Conservation (phyloP, 257 asterid species). For the Gentiana straminea region DNA sequence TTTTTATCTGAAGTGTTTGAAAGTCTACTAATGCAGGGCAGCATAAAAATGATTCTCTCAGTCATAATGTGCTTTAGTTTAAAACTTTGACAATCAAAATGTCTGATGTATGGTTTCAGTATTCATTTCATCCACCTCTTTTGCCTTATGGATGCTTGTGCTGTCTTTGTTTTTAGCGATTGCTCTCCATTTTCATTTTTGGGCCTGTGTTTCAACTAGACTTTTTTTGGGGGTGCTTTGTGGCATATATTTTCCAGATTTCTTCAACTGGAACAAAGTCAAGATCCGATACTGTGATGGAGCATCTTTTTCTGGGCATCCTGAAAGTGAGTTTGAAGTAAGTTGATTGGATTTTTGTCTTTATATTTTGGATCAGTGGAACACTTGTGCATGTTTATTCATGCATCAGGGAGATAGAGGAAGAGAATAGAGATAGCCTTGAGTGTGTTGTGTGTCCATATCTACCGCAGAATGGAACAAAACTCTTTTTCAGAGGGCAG, state of each 20-base stretch:
- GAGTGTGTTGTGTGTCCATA: conserved; percentile 13
- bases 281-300: conserved; percentile 91
- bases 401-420: conserved; percentile 6
- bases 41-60: too few species aligned
- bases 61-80: too few species aligned
- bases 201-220: background rate
- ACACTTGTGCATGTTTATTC: conserved; percentile 10
- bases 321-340: conserved; percentile 62
- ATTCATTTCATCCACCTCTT: too few species aligned
- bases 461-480: conserved; percentile 51
- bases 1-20: too few species aligned
- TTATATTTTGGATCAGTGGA: conserved; percentile 7
- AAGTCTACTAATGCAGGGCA: too few species aligned
- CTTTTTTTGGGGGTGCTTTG: background rate
- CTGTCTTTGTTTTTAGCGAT: background rate
- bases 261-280: conserved; percentile 86
- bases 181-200: background rate
- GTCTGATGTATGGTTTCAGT: too few species aligned
- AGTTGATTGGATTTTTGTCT: conserved; percentile 20
- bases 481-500: conserved; percentile 84
- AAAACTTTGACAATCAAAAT: too few species aligned
- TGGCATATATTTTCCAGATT: conserved; percentile 40
- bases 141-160: background rate
- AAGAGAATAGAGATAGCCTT: conserved; percentile 15
- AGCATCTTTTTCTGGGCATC: conserved; percentile 78